phyloP scores from a whole-genome alignment of 345 rosid species.

The Eucalyptus brandiana region DNA sequence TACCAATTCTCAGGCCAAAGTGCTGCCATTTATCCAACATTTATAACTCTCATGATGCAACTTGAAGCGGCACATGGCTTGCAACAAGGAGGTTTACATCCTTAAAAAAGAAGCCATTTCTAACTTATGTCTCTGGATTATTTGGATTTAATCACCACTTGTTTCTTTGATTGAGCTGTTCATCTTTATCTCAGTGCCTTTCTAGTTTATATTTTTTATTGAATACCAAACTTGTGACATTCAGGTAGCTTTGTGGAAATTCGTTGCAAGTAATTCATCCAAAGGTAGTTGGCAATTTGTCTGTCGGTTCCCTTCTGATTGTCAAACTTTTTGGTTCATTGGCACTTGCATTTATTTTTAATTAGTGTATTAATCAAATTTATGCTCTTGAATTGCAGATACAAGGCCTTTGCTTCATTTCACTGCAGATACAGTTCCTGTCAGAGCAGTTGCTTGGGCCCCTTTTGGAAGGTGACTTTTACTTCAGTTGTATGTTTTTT shows the following conservation, averaged over 20 bases:
- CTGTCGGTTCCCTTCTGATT: not conserved
- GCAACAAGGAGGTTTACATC: not conserved
- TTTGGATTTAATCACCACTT: not conserved
- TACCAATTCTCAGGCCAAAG: not conserved
- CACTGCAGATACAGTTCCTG: slow-evolving; percentile 73
- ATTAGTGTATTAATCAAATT: not conserved
- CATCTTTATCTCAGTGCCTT: not conserved
- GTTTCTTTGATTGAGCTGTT: not conserved
- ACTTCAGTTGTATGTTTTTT: not conserved
- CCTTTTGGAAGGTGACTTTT: slow-evolving; percentile 54
- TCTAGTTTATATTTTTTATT: not conserved
- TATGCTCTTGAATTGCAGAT: slow-evolving; percentile 35
- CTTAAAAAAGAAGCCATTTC: not conserved
- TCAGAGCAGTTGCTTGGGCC: slow-evolving; percentile 90
- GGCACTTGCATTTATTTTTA: not conserved
- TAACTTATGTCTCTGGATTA: not conserved
- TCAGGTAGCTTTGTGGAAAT: slow-evolving; percentile 98
- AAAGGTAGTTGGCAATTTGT: slow-evolving; percentile 29
- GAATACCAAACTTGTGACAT: not conserved
- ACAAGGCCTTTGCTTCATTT: slow-evolving; percentile 78
- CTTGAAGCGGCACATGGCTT: not conserved
- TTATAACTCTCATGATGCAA: not conserved
- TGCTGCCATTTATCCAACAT: not conserved
- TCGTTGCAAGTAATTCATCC: slow-evolving; percentile 27
- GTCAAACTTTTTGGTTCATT: not conserved